A percentile compares a stretch with the other conserved stretches of the same genome.
Evolutionary conservation across 768 basidiomycete species (phyloP).

Genomic region (Boletus bicolor): DNA sequence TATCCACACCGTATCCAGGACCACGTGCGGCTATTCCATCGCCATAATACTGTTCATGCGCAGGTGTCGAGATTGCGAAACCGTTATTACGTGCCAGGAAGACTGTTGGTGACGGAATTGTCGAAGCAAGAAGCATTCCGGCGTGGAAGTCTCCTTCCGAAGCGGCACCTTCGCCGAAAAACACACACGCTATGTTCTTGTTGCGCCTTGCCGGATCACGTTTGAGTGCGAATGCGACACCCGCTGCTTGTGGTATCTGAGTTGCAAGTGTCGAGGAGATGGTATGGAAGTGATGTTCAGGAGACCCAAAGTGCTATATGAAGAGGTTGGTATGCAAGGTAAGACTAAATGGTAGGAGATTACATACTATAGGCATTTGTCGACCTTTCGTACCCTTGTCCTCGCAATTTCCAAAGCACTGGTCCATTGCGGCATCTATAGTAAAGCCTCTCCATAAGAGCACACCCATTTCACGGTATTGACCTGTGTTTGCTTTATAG

Average conservation of each 20-base stretch:
- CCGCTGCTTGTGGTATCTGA: slow-evolving; percentile 93
- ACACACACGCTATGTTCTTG: slow-evolving; percentile 80
- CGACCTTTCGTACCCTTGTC: slow-evolving; percentile 81
- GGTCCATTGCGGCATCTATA: slow-evolving; percentile 80
- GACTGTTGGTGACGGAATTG: slow-evolving; percentile 68
- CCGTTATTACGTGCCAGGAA: slow-evolving; percentile 84
- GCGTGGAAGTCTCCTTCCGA: slow-evolving; percentile 97
- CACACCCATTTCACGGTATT: slow-evolving; percentile 93
- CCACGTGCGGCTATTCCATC: slow-evolving; percentile 93
- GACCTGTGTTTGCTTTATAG: slow-evolving; percentile 44
- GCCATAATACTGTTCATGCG: slow-evolving; percentile 84
- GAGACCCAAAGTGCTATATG: slow-evolving; percentile 79
- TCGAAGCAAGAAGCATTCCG: slow-evolving; percentile 77
- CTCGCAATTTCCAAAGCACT: slow-evolving; percentile 85
- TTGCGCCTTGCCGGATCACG: slow-evolving; percentile 66
- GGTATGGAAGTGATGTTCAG: slow-evolving; percentile 83
- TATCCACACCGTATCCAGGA: slow-evolving; percentile 87
- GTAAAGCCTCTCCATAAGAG: slow-evolving; percentile 84
- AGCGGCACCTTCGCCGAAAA: slow-evolving; percentile 92
- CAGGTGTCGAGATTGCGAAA: slow-evolving; percentile 93
- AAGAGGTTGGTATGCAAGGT: slow-evolving; percentile 1
- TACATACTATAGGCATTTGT: slow-evolving; percentile 87
- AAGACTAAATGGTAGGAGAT: neutral
- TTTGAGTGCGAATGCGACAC: slow-evolving; percentile 85
- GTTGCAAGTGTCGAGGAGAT: slow-evolving; percentile 93